Evolutionary conservation across 306 rosid species (phyloP), one percentile per base, ranked within the genome.

Genomic region (Trifolium dubium): DNA sequence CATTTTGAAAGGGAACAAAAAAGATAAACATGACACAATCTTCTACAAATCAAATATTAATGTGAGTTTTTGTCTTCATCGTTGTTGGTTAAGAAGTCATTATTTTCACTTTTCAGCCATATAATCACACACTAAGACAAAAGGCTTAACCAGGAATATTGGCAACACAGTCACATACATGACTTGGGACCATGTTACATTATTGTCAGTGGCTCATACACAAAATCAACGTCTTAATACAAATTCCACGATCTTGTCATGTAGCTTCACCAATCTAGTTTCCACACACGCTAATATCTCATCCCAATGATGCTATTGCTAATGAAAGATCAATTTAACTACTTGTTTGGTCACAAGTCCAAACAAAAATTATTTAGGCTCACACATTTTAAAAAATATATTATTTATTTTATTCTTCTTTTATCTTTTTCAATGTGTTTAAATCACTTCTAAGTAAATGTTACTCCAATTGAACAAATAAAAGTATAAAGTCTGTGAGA

Each of bases 61-160:
- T 72, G 62, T 34, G 61, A n/a, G 59, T 4, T 47, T 71, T 77
- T 81, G 85, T 84, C 82, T 77, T 84, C 78, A 77, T 77, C 76
- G 72, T 40, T 73, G 53, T 8, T 77, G 75, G 68, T 82, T 76
- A 34, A 81, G 8, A 40, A 67, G 83, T 84, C 76, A 34, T 77
- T 72, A 67, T 68, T 17, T 37, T 37, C 40, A 37, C 40, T 37
- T 37, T 35, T 62, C 10, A 80, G 10, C 69, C 34, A 41, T 17
- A 66, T 40, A 31, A 66, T 66, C 59, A 4, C 70, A 43, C 70
- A 43, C 54, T 61, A 14, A 14, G 44, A 64, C 43, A 35, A 64
- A 55, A 75, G 19, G 6, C 47, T 53, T 19, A 46, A 18, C 73
- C 2, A 75, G 40, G 80, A 69, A 70, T 72, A 64, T 44, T 14